Base-by-base conservation (phyloP, 441 rosid genomes). In the Biscutella auriculata region DNA sequence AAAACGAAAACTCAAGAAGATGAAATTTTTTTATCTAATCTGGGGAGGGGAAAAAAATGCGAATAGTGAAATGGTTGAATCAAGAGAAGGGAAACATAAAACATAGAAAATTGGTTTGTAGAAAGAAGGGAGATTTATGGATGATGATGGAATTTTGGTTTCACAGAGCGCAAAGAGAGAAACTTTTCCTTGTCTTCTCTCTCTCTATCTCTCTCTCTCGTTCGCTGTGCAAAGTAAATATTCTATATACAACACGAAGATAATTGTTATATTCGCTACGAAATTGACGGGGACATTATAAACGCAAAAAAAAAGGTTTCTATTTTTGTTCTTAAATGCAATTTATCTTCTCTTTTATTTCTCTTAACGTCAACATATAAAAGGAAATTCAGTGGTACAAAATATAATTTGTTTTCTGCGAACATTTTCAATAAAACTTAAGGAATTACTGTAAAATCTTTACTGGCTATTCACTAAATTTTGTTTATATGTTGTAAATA, bases 151-250 rank as follows among this genome's bases (percentile, higher is more conserved):
- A 82, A 68, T 71, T 48, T 68, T 57, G 44, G 35, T 21, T 73
- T 72, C 76, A 76, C 77, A 60, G 79, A 82, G 73, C 80, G 75
- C 84, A 81, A 82, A 72, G 68, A 71, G 74, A 57, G 58, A 59
- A 2, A 19, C 2, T 51, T 67, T 27, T 47, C 32, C 48, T 54
- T 46, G 37, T 51, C 39, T 34, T 45, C 4, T 15, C 46, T 36
- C 56, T 32, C 52, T 56, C 64, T 43, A 2, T 19, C 23, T 19
- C 23, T 19, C 23, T 19, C 64, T 61, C 63, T 62, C 52, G 21
- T 44, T 53, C 11, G 29, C 27, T 52, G 48, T 15, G 21, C 29
- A 47, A 26, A 46, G 56, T 59, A 58, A 49, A 29, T 45, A 37
- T 57, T 48, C 47, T 46, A 10, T 19, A 10, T 19, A 19, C 2